Evolutionary conservation across 1,139 yeast genomes (phyloP).

Genomic region (Hanseniaspora uvarum): DNA sequence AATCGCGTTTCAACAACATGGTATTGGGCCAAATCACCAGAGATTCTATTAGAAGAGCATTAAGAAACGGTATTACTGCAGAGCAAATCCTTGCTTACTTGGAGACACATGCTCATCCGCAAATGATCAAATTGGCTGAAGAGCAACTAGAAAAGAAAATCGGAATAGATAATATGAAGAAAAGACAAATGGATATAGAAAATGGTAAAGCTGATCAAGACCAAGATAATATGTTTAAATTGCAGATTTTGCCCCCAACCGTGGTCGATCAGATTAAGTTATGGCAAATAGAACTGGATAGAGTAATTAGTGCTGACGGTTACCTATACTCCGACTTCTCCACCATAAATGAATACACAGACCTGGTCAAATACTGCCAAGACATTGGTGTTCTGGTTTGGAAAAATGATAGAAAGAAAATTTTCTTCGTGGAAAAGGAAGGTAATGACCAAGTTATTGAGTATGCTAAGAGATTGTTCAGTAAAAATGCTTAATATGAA

Average conservation of each 20-base stretch:
- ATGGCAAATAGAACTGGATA: constrained; percentile 93
- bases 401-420: constrained; percentile 59
- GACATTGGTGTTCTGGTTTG: constrained; percentile 86
- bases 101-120: constrained; percentile 90
- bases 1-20: constrained; percentile 79
- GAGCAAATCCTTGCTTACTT: constrained; percentile 85
- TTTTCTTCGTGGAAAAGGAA: constrained; percentile 69
- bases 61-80: constrained; percentile 83
- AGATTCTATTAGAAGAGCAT: constrained; percentile 77
- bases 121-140: constrained; percentile 66
- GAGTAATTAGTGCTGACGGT: constrained; percentile 82
- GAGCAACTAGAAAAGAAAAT: constrained; percentile 55
- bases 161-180: constrained; percentile 33
- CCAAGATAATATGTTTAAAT: constrained; percentile 44
- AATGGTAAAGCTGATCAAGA: constrained; percentile 37
- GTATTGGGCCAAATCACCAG: constrained; percentile 89
- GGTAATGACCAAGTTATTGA: constrained; percentile 85
- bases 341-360: constrained; percentile 64
- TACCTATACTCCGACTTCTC: constrained; percentile 79
- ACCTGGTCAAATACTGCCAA: constrained; percentile 64
- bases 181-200: constrained; percentile 22
- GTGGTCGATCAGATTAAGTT: constrained; percentile 88
- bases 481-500: constrained; percentile 24
- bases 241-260: constrained; percentile 81
- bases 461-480: constrained; percentile 59